Conservation (phyloP, 2,329 filamentous ascomycete genomes). For the Colletotrichum eleusines region DNA sequence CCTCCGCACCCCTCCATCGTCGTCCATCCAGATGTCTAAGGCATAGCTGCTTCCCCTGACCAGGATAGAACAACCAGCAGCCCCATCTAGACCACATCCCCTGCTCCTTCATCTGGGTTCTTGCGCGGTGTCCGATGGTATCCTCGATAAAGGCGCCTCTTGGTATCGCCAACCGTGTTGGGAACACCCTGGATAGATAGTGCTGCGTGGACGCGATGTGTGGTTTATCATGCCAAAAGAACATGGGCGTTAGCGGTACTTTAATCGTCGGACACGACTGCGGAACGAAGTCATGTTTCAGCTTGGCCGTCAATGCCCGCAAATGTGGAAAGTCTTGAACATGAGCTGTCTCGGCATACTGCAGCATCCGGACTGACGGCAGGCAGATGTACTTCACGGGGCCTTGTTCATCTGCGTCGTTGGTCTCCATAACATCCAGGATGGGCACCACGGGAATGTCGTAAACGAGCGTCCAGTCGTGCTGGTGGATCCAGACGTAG, state of each 20-base stretch:
- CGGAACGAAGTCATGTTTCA: constrained; percentile 56
- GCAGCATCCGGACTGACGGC: constrained; percentile 63
- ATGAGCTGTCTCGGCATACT: constrained; percentile 62
- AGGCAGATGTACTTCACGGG: constrained; percentile 67
- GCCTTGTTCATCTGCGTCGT: constrained; percentile 45
- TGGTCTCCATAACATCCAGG: constrained; percentile 60
- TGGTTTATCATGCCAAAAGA: constrained; percentile 71
- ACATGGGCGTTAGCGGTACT: constrained; percentile 65
- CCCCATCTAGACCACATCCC: constrained; percentile 65
- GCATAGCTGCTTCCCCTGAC: constrained; percentile 58
- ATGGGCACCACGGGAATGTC: constrained; percentile 59
- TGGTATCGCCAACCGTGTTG: constrained; percentile 61
- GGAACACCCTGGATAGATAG: constrained; percentile 64
- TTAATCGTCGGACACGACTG: constrained; percentile 20
- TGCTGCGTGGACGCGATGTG: constrained; percentile 63
- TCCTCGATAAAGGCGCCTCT: constrained; percentile 69
- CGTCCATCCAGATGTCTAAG: constrained; percentile 64
- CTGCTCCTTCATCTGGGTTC: constrained; percentile 66
- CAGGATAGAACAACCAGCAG: constrained; percentile 67
- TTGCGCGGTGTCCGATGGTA: constrained; percentile 65
- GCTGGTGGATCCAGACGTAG: constrained; percentile 69
- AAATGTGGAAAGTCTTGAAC: constrained; percentile 58
- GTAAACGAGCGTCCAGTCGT: constrained; percentile 65
- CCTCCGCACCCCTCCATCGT: constrained; percentile 60
- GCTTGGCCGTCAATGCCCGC: constrained; percentile 54